phyloP scores from a whole-genome alignment of 805 yeast species.

The Wickerhamomyces silvicola region DNA sequence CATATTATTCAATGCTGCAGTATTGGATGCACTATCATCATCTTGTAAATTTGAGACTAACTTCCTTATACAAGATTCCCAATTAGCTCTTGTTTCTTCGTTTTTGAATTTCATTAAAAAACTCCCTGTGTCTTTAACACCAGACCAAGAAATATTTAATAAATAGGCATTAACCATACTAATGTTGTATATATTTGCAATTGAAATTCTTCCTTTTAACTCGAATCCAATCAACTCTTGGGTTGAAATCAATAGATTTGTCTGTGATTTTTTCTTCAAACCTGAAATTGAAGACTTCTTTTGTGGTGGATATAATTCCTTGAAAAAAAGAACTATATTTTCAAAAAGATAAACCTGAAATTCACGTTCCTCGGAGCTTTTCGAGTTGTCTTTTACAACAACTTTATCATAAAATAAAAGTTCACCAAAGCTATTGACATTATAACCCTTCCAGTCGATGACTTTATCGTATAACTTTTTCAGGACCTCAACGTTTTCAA shows the following conservation, averaged over 20 bases:
- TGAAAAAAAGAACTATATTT: constrained; percentile 55
- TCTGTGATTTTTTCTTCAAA: constrained; percentile 32
- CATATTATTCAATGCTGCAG: constrained; percentile 11
- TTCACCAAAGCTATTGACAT: constrained; percentile 75
- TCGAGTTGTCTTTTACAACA: constrained; percentile 51
- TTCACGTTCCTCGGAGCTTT: constrained; percentile 64
- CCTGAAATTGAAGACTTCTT: constrained; percentile 42
- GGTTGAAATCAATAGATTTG: constrained; percentile 11
- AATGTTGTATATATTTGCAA: constrained; percentile 55
- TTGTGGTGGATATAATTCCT: constrained; percentile 41
- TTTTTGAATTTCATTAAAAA: constrained; percentile 76
- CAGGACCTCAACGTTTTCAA: constrained; percentile 74
- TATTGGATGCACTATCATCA: constrained; percentile 12
- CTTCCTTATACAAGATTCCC: constrained; percentile 63
- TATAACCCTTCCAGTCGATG: constrained; percentile 88
- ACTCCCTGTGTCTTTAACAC: constrained; percentile 79
- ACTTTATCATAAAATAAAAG: constrained; percentile 69
- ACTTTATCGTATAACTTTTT: constrained; percentile 69
- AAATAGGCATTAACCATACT: constrained; percentile 43
- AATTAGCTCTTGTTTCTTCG: constrained; percentile 77
- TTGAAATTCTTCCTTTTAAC: constrained; percentile 76
- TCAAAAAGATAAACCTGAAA: constrained; percentile 89
- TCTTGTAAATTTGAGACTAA: constrained; percentile 30
- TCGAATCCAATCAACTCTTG: constrained; percentile 39
- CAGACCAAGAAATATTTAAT: constrained; percentile 72